Base-by-base conservation (phyloP, 2,329 filamentous ascomycete species). In the Fusarium torreyae region DNA sequence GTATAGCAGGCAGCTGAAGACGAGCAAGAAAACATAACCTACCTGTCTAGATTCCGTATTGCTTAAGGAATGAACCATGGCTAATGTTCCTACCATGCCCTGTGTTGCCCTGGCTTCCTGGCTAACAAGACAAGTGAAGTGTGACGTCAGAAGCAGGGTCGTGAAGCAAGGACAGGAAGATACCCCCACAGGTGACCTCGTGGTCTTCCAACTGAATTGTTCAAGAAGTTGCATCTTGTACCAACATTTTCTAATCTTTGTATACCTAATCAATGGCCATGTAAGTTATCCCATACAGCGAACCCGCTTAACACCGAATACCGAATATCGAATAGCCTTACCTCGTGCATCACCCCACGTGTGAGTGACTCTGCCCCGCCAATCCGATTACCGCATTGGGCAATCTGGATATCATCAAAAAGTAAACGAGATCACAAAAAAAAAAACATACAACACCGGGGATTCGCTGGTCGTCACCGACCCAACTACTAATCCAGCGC, bases 381-480 rank as follows among this genome's bases (percentile, higher is more conserved):
- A 31, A 17, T 15, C 59, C 28, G 22, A 38, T 40, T 46, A 20
- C 45, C 39, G 24, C 20, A 39, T 24, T 17, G n/a, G 31, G 36
- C 20, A 60, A 50, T 24, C 13, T 49, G 26, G 39, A 36, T 6
- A 15, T 15, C 17, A 15, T 36, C 34, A 17, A 17, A 36, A 36
- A 15, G 34, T 31, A 10, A 31, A 31, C 28, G 11, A 17, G 17
- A 33, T 33, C 24, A 14, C 20, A 20, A 51, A 59, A 20, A 20
- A 20, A 20, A 20, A 63, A 42, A 63, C 59, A 63, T 63, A 63
- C 59, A 63, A 63, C 59, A 62, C 57, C 44, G 44, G 58, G 39
- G 39, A 63, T 63, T 60, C 58, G 58, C 55, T 62, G 45, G 39
- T 60, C 58, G 44, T 61, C 58, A 59, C 58, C 54, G 54, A 52